Base-by-base conservation (phyloP, 768 basidiomycete species). In the Auriscalpium vulgare region DNA sequence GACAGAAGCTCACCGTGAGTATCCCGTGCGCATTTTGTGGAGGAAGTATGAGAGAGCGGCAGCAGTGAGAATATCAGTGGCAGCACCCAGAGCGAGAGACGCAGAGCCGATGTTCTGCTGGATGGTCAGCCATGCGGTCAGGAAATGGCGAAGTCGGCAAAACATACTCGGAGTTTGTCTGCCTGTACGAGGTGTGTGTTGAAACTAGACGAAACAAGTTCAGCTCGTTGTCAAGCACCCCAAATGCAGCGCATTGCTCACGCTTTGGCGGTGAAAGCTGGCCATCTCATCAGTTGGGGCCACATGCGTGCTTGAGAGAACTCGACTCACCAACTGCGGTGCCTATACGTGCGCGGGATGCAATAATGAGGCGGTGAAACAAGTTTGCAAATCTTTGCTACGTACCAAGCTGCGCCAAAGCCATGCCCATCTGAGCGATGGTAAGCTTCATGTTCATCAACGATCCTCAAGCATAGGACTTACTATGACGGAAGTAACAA, bases 31-130 rank as follows among this genome's bases (percentile, higher is more conserved):
- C 59, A 85, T 72, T 51, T 63, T 72, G 54, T 78, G 76, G 59
- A 86, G 69, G 67, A 80, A 84, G 59, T 67, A 81, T 57, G 76
- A 79, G 10, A 85, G 72, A 2, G 81, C 70, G 0, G 63, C 65
- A 4, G 84, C 79, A 36, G 78, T 83, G 37, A 73, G 56, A 4
- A 79, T 61, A 64, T 87, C 84, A 7, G 79, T 78, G 7, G 72
- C 36, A 40, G 78, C 73, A 1, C 81, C 78, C 17, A 77, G 59
- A n/a, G 69, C 74, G 2, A 87, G 72, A 0, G 82, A 72, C 4
- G 76, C 36, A 19, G 72, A 74, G 1, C 78, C 84, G 16, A 82
- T 53, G 1, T 71, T 35, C 81, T 83, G 58, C 46, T 54, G 21
- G 54, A 11, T 17, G n/a, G 34, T 1, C 40, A 49, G 37, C 21